Evolutionary conservation across 2,329 filamentous ascomycete species (phyloP).

Genomic region (Verticillium nubilum): DNA sequence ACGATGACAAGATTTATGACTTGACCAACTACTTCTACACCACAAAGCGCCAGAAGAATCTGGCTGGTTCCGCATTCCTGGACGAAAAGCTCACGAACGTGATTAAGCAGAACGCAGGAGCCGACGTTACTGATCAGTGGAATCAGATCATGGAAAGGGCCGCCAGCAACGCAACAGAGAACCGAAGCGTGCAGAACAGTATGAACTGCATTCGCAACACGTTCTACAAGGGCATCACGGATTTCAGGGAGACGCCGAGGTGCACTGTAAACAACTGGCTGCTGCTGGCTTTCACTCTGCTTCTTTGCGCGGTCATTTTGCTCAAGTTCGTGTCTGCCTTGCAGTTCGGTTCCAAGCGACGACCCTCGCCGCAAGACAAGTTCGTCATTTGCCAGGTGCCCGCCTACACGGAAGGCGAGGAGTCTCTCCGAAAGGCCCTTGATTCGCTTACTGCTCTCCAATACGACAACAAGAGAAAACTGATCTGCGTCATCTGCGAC

Average conservation of each 20-base stretch:
- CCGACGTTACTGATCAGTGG: conserved; percentile 67
- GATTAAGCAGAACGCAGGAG: conserved; percentile 71
- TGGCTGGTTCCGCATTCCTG: conserved; percentile 62
- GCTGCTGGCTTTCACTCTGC: conserved; percentile 77
- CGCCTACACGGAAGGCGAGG: conserved; percentile 96
- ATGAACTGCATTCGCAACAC: conserved; percentile 76
- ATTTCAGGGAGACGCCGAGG: conserved; percentile 71
- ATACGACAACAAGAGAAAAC: conserved; percentile 97
- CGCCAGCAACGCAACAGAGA: conserved; percentile 44
- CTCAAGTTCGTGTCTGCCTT: conserved; percentile 90
- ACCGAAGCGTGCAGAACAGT: conserved; percentile 54
- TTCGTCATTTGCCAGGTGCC: conserved; percentile 98
- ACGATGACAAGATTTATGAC: conserved; percentile 76
- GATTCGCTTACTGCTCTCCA: conserved; percentile 91
- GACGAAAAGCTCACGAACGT: conserved; percentile 61
- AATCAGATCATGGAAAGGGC: conserved; percentile 43
- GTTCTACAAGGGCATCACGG: conserved; percentile 77
- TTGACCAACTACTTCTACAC: conserved; percentile 90
- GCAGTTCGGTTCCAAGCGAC: conserved; percentile 87
- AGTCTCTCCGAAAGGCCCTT: conserved; percentile 84
- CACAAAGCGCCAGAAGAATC: conserved; percentile 49
- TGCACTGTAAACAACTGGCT: conserved; percentile 92
- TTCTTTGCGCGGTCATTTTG: conserved; percentile 73
- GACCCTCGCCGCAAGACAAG: conserved; percentile 89
- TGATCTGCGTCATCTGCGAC: conserved; percentile 94